Evolutionary conservation across 2,329 filamentous ascomycete genomes (phyloP).

Genomic region (Neofusicoccum umdonicola): DNA sequence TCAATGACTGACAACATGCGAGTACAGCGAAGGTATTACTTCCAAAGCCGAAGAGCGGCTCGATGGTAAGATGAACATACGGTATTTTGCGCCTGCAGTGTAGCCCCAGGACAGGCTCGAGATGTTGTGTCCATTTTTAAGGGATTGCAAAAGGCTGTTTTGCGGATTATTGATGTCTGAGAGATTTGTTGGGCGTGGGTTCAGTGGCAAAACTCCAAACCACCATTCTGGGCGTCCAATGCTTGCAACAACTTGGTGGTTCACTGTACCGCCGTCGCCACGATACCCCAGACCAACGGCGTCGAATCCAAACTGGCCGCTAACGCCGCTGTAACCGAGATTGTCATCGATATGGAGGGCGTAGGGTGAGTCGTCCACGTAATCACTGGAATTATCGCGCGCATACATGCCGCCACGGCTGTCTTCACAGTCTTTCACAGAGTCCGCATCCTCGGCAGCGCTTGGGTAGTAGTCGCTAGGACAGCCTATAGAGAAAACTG

Average conservation of each 20-base stretch:
- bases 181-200: slow-evolving; percentile 19
- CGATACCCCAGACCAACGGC: neutral
- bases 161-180: neutral
- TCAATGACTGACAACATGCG: too few species aligned
- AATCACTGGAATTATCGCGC: neutral
- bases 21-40: neutral
- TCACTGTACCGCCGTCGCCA: neutral
- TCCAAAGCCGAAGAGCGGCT: too few species aligned
- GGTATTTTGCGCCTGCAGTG: slow-evolving; percentile 34
- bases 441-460: neutral
- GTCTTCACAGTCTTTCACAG: neutral
- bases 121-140: slow-evolving; percentile 24
- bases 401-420: neutral
- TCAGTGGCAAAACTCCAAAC: slow-evolving; percentile 24
- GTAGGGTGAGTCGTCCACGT: neutral
- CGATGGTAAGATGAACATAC: slow-evolving; percentile 15
- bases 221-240: slow-evolving; percentile 4
- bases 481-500: neutral
- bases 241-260: neutral
- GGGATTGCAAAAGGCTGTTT: neutral
- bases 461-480: neutral
- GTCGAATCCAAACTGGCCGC: neutral
- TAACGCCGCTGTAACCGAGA: neutral
- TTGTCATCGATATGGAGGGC: neutral
- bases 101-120: slow-evolving; percentile 36